Conservation (phyloP, 2,329 filamentous ascomycete genomes). For the Huntiella bhutanensis region DNA sequence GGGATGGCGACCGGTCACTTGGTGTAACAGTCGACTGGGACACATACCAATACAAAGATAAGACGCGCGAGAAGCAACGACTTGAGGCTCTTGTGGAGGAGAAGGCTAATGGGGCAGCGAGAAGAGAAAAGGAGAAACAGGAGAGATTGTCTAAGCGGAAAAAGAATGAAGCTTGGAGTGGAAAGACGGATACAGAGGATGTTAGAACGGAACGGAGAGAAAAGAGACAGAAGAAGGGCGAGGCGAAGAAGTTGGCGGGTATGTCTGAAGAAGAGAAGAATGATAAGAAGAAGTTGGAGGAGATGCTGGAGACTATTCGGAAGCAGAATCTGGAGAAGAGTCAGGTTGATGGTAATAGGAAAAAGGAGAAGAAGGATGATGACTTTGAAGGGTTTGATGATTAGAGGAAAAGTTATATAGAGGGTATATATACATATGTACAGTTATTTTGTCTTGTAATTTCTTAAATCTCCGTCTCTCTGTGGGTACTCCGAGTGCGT, state of each 20-base stretch:
- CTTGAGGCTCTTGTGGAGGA: conserved; percentile 34
- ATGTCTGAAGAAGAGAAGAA: conserved; percentile 55
- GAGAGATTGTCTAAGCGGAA: conserved; percentile 34
- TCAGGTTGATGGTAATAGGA: conserved; percentile 3
- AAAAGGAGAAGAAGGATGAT: conserved; percentile 22
- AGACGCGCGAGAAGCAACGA: conserved; percentile 46
- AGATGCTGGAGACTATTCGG: conserved; percentile 46
- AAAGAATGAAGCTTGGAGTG: conserved; percentile 54
- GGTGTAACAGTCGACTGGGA: conserved; percentile 49
- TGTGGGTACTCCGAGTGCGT: not conserved
- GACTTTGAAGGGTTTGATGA: conserved; percentile 43
- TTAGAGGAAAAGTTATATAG: conserved; percentile 13
- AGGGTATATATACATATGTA: not conserved
- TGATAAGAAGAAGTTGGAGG: conserved; percentile 42
- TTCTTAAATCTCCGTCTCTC: not conserved
- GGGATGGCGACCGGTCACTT: conserved; percentile 47
- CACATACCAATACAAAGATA: conserved; percentile 52
- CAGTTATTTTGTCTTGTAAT: not conserved
- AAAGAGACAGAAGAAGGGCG: conserved; percentile 42
- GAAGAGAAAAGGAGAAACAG: conserved; percentile 18
- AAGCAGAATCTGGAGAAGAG: conserved; percentile 30
- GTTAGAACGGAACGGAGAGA: conserved; percentile 42
- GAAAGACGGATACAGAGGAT: conserved; percentile 47
- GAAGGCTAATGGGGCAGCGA: conserved; percentile 24
- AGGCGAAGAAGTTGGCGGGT: conserved; percentile 40